phyloP scores from a whole-genome alignment of 2,329 filamentous ascomycete species.

The Colletotrichum godetiae region DNA sequence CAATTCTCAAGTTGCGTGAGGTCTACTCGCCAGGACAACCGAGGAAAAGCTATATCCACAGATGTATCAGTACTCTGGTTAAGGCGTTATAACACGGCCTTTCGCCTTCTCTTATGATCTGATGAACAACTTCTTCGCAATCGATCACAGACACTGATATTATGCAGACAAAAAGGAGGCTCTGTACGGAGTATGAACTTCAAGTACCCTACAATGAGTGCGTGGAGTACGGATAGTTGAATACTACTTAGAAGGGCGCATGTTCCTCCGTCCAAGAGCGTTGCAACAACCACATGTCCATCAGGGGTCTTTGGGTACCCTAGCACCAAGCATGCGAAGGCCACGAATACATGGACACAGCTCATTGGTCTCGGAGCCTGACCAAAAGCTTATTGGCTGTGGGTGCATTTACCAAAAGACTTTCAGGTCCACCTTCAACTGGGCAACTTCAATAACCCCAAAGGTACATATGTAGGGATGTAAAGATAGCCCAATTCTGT shows the following conservation, averaged over 20 bases:
- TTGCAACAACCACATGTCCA: background rate
- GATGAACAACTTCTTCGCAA: too few relatives aligned
- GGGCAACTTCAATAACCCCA: background rate
- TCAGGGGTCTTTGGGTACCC: background rate
- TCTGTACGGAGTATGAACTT: too few relatives aligned
- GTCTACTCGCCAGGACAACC: background rate
- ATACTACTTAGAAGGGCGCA: background rate
- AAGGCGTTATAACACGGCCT: background rate
- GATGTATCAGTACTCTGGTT: background rate
- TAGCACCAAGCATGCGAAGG: conserved; percentile 27
- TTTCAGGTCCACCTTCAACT: background rate
- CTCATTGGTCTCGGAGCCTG: conserved; percentile 4
- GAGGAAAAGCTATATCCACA: background rate
- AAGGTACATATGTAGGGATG: too few relatives aligned
- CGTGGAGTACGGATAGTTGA: too few relatives aligned
- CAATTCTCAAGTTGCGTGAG: background rate
- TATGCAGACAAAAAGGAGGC: too few relatives aligned
- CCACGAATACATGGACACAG: background rate
- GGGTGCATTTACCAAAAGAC: background rate
- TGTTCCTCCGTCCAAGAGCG: conserved; percentile 4
- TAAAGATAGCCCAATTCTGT: background rate
- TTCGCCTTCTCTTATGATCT: background rate
- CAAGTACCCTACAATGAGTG: too few relatives aligned
- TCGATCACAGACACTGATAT: too few relatives aligned
- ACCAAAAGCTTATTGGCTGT: background rate